Evolutionary conservation across 1,284 basidiomycete species (phyloP).

Genomic region (Bondarzewia mesenterica): DNA sequence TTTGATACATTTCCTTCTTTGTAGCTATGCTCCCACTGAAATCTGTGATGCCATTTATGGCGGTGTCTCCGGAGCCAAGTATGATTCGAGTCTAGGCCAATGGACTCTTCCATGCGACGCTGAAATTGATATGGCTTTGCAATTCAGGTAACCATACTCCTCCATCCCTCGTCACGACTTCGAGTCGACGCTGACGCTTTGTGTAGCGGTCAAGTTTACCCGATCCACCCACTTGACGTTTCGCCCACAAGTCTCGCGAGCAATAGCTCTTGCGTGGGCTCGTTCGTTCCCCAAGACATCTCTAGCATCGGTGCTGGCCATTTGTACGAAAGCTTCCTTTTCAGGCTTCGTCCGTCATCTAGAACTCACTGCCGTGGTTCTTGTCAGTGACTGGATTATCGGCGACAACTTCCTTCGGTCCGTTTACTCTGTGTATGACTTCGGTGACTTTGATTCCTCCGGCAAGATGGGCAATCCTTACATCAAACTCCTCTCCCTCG

Average conservation of each 20-base stretch:
- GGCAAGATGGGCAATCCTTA: slow-evolving; percentile 66
- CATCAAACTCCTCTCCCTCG: slow-evolving; percentile 61
- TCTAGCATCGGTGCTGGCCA: slow-evolving; percentile 42
- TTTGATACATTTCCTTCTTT: not conserved
- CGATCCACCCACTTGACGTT: slow-evolving; percentile 71
- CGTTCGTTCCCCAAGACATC: slow-evolving; percentile 57
- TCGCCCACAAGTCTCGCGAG: slow-evolving; percentile 38
- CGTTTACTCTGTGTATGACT: slow-evolving; percentile 80
- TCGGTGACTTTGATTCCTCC: slow-evolving; percentile 65
- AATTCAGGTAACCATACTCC: slow-evolving; percentile 51
- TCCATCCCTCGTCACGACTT: not conserved
- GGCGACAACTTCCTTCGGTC: slow-evolving; percentile 80
- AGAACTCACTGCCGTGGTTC: not conserved
- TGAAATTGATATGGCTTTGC: slow-evolving; percentile 69
- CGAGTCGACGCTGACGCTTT: slow-evolving; percentile 1
- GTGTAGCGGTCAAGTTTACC: slow-evolving; percentile 53
- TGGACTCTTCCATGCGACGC: slow-evolving; percentile 65
- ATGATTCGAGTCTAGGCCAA: slow-evolving; percentile 38
- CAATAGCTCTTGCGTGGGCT: slow-evolving; percentile 50
- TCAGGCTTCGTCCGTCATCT: slow-evolving; percentile 2
- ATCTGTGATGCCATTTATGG: slow-evolving; percentile 63
- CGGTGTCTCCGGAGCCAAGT: slow-evolving; percentile 48
- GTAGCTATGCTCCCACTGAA: slow-evolving; percentile 55
- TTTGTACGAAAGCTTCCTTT: slow-evolving; percentile 42
- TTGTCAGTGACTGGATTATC: slow-evolving; percentile 64